These are phyloP conservation scores for Myriosclerotinia curreyana DNA, from an alignment of 2,329 filamentous ascomycete species.

Conservation along the genomic window DNA sequence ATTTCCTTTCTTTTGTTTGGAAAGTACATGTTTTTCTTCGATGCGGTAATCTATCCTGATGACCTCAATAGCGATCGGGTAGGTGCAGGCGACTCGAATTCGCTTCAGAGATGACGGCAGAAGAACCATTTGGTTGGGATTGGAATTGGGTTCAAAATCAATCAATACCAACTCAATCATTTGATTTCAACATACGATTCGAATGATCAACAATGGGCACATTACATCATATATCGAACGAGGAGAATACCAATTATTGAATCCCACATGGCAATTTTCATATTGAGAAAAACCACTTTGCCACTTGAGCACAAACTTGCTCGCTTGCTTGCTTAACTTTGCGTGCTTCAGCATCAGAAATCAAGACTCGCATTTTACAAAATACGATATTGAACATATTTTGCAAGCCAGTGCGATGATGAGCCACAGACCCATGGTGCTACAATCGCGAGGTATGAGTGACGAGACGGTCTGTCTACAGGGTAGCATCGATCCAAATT, in stretches of 20 bases:
- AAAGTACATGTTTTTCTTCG: background rate
- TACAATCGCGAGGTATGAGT: no score
- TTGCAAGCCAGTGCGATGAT: no score
- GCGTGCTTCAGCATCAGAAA: no score
- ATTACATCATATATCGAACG: background rate
- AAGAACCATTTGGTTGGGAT: background rate
- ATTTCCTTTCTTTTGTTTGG: background rate
- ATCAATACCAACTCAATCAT: background rate
- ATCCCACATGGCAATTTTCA: background rate
- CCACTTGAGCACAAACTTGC: background rate
- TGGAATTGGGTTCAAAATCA: background rate
- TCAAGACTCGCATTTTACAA: no score
- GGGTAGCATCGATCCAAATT: no score
- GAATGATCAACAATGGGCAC: conserved; percentile 7
- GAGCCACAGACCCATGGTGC: no score
- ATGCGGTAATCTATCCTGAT: background rate
- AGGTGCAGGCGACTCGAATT: background rate
- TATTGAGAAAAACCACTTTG: background rate
- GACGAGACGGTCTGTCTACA: no score
- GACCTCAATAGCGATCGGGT: background rate
- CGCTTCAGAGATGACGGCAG: background rate
- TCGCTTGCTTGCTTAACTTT: background rate
- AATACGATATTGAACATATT: no score
- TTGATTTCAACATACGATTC: background rate
- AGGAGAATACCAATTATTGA: background rate